Evolutionary conservation across 179 eudicot species (phyloP).

Genomic region (Spinacia oleracea): DNA sequence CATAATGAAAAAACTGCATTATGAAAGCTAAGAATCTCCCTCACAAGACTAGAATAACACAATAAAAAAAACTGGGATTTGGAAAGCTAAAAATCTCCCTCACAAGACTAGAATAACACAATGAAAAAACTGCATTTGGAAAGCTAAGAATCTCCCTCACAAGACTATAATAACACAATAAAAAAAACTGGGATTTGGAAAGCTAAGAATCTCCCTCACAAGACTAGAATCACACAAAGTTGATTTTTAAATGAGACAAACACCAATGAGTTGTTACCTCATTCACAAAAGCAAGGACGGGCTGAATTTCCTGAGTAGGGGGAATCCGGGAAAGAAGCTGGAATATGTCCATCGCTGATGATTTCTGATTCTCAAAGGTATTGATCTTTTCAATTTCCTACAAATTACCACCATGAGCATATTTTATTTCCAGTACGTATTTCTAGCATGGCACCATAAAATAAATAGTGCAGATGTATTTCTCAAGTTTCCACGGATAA

Average conservation of each 20-base stretch:
- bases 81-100: too few species aligned
- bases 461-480: background rate
- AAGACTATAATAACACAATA: background rate
- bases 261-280: conserved; percentile 53
- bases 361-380: conserved; percentile 26
- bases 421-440: background rate
- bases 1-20: background rate
- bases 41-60: background rate
- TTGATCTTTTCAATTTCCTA: conserved; percentile 37
- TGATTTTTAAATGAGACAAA: background rate
- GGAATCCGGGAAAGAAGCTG: conserved; percentile 43
- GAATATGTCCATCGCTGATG: conserved; percentile 38
- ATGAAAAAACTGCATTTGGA: too few species aligned
- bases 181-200: too few species aligned
- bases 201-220: too few species aligned
- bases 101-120: background rate
- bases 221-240: background rate
- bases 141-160: too few species aligned
- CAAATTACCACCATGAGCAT: conserved; percentile 18
- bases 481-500: background rate
- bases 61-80: too few species aligned
- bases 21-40: too few species aligned
- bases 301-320: conserved; percentile 56
- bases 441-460: background rate
- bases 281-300: conserved; percentile 56